phyloP scores from a whole-genome alignment of 202 grass and related monocot species.

The Hordeum pubiflorum region DNA sequence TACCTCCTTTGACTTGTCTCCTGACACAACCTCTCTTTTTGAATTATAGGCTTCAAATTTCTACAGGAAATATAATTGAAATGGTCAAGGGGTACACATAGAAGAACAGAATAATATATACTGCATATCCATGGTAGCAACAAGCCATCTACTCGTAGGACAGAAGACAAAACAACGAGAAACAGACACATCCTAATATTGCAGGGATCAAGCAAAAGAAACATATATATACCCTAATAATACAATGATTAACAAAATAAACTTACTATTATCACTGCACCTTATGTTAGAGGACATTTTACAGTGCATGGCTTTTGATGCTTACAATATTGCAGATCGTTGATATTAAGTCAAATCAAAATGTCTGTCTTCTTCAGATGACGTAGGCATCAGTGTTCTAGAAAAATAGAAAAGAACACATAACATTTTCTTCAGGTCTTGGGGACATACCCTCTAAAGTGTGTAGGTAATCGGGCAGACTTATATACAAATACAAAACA shows the following conservation, averaged over 20 bases:
- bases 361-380: neutral
- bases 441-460: neutral
- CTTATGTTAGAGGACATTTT: neutral
- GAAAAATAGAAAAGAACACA: neutral
- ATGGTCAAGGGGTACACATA: conserved; percentile 9
- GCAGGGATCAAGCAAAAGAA: neutral
- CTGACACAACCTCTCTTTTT: conserved; percentile 68
- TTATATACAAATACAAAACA: neutral
- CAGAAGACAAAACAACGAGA: conserved; percentile 5
- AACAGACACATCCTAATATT: neutral
- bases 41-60: conserved; percentile 95
- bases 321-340: conserved; percentile 8
- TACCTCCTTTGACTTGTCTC: conserved; percentile 93
- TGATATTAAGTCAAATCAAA: neutral
- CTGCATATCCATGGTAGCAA: neutral
- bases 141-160: neutral
- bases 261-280: neutral
- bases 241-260: neutral
- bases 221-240: neutral
- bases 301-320: neutral
- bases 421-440: neutral
- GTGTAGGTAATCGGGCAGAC: neutral
- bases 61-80: conserved; percentile 43
- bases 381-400: neutral
- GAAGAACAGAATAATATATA: conserved; percentile 15